Base-by-base conservation (phyloP, 1,284 basidiomycete species). In the Leccinum angustisporum region DNA sequence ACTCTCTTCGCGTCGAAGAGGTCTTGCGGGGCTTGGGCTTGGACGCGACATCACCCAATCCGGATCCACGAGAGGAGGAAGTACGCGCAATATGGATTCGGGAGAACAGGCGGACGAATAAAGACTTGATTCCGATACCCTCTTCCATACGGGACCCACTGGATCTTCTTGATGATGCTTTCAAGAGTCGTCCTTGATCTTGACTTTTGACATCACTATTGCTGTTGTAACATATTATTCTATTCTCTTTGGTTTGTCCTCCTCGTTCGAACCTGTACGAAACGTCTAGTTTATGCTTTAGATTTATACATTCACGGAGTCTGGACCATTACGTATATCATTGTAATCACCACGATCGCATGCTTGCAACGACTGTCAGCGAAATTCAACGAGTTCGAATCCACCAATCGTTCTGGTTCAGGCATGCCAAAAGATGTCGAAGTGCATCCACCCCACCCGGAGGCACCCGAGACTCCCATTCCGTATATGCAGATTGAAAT, bases 51-150 rank as follows among this genome's bases (percentile, higher is more conserved):
- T 72, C 74, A 2, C 73, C 72, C 0, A 84, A 87, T 59, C 61
- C 54, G 4, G 73, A 77, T 57, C 77, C 84, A 38, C 81, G 80
- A 56, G 85, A 87, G 66, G 88, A 90, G 68, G 90, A 91, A 64
- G 81, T 89, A 18, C 80, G 82, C 38, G 79, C 79, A 6, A 84
- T 93, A 57, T 92, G 89, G 87, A 77, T 82, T 38, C 80, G 83
- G 62, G 91, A 93, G 75, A 80, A 77, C 54, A 73, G 77, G 10
- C 79, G 83, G 61, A 79, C 88, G 56, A 70, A 74, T 31, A 82
- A 82, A 55, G 90, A 91, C 65, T 70, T 81, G 53, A 84, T 83
- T 68, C 77, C 75, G 0, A 66, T 66, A 43, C 46, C 62, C 31
- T 59, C 54, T 48, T 65, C 67, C 48, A 67, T 68, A 60, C 73